Base-by-base conservation (phyloP, 1,139 yeast species). In the Kodamaea sp. region DNA sequence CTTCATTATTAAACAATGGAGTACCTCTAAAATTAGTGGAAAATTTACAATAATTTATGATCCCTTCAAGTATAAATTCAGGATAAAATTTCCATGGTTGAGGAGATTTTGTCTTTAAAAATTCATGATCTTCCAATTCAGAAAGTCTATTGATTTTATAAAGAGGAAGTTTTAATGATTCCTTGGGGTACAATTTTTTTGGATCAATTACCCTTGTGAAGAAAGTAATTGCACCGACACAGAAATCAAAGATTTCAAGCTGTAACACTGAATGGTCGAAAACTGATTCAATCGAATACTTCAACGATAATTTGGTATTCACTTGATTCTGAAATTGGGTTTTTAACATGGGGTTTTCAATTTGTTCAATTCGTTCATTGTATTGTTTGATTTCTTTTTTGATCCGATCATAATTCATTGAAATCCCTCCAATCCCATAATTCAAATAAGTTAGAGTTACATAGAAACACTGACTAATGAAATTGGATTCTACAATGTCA, bases 401-500 rank as follows among this genome's bases (percentile, higher is more conserved):
- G 30, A 80, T 56, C 42, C 81, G 74, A 38, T 78, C 79, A 47
- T 78, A 79, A 35, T 75, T 74, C 34, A 80, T 70, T 38, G 73
- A 65, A 0, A 85, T 65, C 36, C 97, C 97, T 27, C 95, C 95
- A 31, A 88, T 66, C 33, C 97, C 99, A 60, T 85, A 94, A 50
- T 92, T 90, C 40, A 88, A 65, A 57, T 84, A 89, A 0, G 95
- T 80, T 37, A 84, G 67, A 7, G 94, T 79, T 42, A 92, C 62
- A 55, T 75, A 92, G 61, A 89, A 94, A 52, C 95, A 84, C 50
- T 90, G 92, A 5, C 96, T 81, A 11, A 94, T 84, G 57, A 92
- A 92, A 53, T 92, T 92, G n/a, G n/a, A n/a, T n/a, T n/a, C n/a
- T 5, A 87, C 67, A 2, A 60, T 64, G 2, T 53, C 56, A 4